Percentiles rank a stretch among this genome's conserved stretches.
Evolutionary conservation across 257 asterid species (phyloP).

Genomic region (Solanum clarkiae): DNA sequence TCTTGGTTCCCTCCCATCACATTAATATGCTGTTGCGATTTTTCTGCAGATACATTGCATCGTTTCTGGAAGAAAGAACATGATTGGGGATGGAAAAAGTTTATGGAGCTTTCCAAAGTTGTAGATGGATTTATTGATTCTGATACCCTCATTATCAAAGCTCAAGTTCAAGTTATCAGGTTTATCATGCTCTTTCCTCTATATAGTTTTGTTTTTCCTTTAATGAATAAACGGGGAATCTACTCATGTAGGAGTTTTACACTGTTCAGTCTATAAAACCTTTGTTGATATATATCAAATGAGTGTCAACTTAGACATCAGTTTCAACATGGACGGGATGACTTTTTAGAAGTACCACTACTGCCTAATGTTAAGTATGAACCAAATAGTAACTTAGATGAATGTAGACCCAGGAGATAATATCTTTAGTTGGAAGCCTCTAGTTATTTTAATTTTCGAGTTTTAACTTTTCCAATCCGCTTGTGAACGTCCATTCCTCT

Average conservation of each 20-base stretch:
- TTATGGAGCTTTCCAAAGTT: constrained; percentile 90
- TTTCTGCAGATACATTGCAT: constrained; percentile 67
- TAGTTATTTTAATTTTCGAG: neutral
- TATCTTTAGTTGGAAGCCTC: neutral
- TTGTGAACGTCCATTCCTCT: neutral
- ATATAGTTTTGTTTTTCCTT: neutral
- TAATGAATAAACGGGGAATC: neutral
- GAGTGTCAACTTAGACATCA: neutral
- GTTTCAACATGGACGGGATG: neutral
- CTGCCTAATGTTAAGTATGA: neutral
- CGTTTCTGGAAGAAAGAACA: constrained; percentile 96
- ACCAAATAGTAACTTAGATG: neutral
- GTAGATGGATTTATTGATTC: constrained; percentile 76
- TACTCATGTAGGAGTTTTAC: neutral
- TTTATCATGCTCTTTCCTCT: neutral
- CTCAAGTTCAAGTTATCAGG: constrained; percentile 97
- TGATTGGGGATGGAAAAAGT: constrained; percentile 99
- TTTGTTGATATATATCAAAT: neutral
- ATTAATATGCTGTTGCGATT: neutral
- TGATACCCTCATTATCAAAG: constrained; percentile 76
- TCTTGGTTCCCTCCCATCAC: neutral
- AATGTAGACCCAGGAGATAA: neutral
- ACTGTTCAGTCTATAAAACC: neutral
- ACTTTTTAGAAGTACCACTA: neutral
- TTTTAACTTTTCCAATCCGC: neutral